A percentile compares a stretch with the other conserved stretches of the same genome.
These are phyloP conservation scores for Cryptococcus hybrid DNA, from an alignment of 1,284 basidiomycete genomes.

Conservation along the genomic window DNA sequence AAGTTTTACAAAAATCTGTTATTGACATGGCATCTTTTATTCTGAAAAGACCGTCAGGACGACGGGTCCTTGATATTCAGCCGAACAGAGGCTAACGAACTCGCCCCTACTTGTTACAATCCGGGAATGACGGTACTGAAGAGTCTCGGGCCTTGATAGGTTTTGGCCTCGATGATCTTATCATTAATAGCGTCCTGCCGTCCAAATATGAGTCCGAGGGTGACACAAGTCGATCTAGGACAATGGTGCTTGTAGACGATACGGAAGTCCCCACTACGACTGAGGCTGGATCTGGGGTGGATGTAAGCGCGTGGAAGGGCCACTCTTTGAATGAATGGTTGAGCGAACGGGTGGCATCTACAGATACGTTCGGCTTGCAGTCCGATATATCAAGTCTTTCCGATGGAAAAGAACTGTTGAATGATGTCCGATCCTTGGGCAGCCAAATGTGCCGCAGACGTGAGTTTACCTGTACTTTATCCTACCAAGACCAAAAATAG, in stretches of 20 bases:
- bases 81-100: not conserved
- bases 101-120: not conserved
- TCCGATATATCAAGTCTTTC: too few relatives aligned
- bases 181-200: not conserved
- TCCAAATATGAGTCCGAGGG: not conserved
- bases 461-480: not conserved
- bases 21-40: not conserved
- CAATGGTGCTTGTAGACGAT: not conserved
- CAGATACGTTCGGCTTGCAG: not conserved
- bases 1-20: too few relatives aligned
- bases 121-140: not conserved
- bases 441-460: not conserved
- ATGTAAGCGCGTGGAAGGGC: not conserved
- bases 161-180: not conserved
- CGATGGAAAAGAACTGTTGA: not conserved
- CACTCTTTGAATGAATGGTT: not conserved
- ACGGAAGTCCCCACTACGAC: not conserved
- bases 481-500: not conserved
- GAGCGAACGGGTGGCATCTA: not conserved
- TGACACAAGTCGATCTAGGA: too few relatives aligned
- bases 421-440: not conserved
- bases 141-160: not conserved
- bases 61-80: not conserved
- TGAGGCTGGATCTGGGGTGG: not conserved
- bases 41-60: not conserved